Conservation (phyloP, 495 filamentous ascomycete genomes). For the Penicillium nucicola region DNA sequence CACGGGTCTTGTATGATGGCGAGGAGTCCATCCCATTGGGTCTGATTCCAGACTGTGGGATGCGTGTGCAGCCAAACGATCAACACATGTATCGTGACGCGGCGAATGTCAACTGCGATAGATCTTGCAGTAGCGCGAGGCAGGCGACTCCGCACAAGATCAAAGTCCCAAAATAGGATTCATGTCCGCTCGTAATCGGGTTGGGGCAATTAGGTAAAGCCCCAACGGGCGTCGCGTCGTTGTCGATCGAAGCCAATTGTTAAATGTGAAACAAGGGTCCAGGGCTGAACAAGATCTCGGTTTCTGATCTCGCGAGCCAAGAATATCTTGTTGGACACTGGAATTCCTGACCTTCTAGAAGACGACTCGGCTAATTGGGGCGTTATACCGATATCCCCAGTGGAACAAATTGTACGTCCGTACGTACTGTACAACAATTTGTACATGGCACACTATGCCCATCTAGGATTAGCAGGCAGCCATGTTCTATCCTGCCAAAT, state of each 20-base stretch:
- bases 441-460: not conserved
- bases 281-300: constrained; percentile 22
- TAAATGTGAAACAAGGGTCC: constrained; percentile 23
- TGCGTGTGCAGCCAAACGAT: constrained; percentile 9
- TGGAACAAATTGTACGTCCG: no score
- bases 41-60: constrained; percentile 1
- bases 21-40: constrained; percentile 10
- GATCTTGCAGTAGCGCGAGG: constrained; percentile 15
- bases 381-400: not conserved
- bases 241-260: constrained; percentile 11
- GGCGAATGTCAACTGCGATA: constrained; percentile 15
- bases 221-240: constrained; percentile 12
- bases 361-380: not conserved
- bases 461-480: constrained; percentile 13
- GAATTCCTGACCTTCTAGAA: not conserved
- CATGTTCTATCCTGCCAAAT: constrained; percentile 9
- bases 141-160: not conserved
- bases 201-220: constrained; percentile 8
- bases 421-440: no score
- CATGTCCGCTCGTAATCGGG: constrained; percentile 1
- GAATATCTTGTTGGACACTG: not conserved
- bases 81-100: constrained; percentile 15
- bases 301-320: constrained; percentile 3
- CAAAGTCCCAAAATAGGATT: constrained; percentile 2
- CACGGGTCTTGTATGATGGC: not conserved